Evolutionary conservation across 768 basidiomycete species (phyloP).

Genomic region (Amyloporia xantha): DNA sequence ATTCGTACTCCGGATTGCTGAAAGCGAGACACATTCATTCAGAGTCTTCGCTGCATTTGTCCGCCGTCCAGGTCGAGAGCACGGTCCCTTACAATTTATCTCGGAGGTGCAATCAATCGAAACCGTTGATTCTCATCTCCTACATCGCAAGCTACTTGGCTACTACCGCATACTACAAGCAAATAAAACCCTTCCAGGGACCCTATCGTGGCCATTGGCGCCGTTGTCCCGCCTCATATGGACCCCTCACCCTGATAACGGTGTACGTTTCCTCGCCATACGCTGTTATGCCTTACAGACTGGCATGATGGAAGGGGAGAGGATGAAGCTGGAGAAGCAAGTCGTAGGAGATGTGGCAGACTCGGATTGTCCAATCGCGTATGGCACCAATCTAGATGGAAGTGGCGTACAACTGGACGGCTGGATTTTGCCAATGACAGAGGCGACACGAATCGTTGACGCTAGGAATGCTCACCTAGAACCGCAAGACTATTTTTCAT

Average conservation of each 20-base stretch:
- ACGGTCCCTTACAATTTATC: slow-evolving; percentile 49
- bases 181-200: slow-evolving; percentile 59
- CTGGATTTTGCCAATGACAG: slow-evolving; percentile 75
- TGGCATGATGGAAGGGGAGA: slow-evolving; percentile 73
- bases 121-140: slow-evolving; percentile 34
- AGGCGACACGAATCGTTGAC: slow-evolving; percentile 52
- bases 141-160: slow-evolving; percentile 68
- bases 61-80: slow-evolving; percentile 32
- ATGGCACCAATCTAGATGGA: slow-evolving; percentile 44
- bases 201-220: slow-evolving; percentile 52
- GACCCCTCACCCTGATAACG: slow-evolving; percentile 54
- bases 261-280: slow-evolving; percentile 63
- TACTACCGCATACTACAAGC: slow-evolving; percentile 77
- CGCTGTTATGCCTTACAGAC: slow-evolving; percentile 72
- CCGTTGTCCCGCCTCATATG: slow-evolving; percentile 38
- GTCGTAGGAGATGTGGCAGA: slow-evolving; percentile 53
- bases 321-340: slow-evolving; percentile 55
- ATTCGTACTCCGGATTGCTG: slow-evolving; percentile 6
- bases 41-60: slow-evolving; percentile 56
- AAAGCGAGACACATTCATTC: slow-evolving; percentile 11
- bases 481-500: slow-evolving; percentile 39
- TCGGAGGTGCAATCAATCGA: slow-evolving; percentile 23
- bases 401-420: slow-evolving; percentile 50
- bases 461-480: slow-evolving; percentile 39
- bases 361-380: slow-evolving; percentile 58